Base-by-base conservation (phyloP, 2,329 filamentous ascomycete genomes). In the Fusarium chlamydosporum region DNA sequence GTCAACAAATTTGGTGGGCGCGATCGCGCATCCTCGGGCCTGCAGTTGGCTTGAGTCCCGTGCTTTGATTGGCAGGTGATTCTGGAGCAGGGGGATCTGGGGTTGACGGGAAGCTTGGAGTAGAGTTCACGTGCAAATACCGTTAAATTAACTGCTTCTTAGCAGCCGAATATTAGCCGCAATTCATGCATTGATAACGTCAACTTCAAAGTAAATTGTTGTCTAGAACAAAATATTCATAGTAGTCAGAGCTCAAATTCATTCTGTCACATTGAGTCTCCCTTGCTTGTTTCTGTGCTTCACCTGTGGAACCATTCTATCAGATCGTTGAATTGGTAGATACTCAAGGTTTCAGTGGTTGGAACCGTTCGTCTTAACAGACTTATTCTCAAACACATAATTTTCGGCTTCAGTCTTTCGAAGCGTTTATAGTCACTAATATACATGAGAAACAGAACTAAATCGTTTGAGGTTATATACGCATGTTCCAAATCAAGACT, bases 1-100 rank as follows among this genome's bases (percentile, higher is more conserved):
- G 73, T 75, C 73, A 74, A 75, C 73, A 75, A 75, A 75, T 74
- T 72, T 74, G 65, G 61, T 69, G 68, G 61, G 73, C 71, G 69
- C 71, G 58, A 47, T 68, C 43, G 43, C 63, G 62, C 56, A 33
- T 45, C 37, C 20, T 66, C 29, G 29, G 29, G 10, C 64, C 68
- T 65, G 60, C 67, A 61, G 56, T 70, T 64, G 64, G 51, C 64
- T 67, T 61, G 65, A 50, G 68, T 67, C 70, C 62, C 58, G 67
- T 66, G 72, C 70, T 52, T 75, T 75, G 73, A 75, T 75, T 75
- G 73, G 70, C 72, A 72, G 72, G 62, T 67, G 62, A 73, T 69
- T 55, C 68, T 67, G 62, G 57, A 57, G 60, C 61, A 74, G 68
- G 72, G 72, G 64, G 72, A 74, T 64, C 60, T 55, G 67, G 57